These are phyloP conservation scores for Pneumocystis carinii DNA, from an alignment of 1,139 yeast genomes.

Conservation along the genomic window DNA sequence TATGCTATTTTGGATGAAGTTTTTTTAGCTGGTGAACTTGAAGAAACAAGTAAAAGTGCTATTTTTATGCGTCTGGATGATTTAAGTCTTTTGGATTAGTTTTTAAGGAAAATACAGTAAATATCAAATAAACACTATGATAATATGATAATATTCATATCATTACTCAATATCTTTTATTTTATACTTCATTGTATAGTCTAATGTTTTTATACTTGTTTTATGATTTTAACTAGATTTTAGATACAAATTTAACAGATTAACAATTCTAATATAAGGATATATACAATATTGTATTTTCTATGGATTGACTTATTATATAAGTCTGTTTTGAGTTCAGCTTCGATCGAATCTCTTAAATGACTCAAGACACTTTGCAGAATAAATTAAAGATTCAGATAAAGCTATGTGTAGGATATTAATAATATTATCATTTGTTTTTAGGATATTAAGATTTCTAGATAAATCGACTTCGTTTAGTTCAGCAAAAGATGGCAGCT, in stretches of 20 bases:
- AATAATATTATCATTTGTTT: background rate
- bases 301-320: background rate
- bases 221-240: background rate
- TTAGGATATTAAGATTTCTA: slow-evolving; percentile 34
- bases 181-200: too few relatives aligned
- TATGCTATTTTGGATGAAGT: slow-evolving; percentile 61
- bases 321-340: background rate
- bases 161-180: too few relatives aligned
- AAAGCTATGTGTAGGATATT: background rate
- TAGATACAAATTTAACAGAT: background rate
- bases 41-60: slow-evolving; percentile 49
- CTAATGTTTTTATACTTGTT: background rate
- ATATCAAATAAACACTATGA: background rate
- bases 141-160: background rate
- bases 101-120: background rate
- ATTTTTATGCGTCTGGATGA: slow-evolving; percentile 38
- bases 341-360: background rate
- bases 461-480: slow-evolving; percentile 58
- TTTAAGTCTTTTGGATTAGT: slow-evolving; percentile 23
- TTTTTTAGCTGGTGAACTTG: slow-evolving; percentile 64
- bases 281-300: background rate
- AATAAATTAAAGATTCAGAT: background rate
- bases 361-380: background rate
- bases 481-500: slow-evolving; percentile 72
- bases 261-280: background rate